Percentiles rank a stretch among this genome's conserved stretches.
These are phyloP conservation scores for Megacollybia platyphylla DNA, from an alignment of 1,284 basidiomycete genomes.

Conservation along the genomic window DNA sequence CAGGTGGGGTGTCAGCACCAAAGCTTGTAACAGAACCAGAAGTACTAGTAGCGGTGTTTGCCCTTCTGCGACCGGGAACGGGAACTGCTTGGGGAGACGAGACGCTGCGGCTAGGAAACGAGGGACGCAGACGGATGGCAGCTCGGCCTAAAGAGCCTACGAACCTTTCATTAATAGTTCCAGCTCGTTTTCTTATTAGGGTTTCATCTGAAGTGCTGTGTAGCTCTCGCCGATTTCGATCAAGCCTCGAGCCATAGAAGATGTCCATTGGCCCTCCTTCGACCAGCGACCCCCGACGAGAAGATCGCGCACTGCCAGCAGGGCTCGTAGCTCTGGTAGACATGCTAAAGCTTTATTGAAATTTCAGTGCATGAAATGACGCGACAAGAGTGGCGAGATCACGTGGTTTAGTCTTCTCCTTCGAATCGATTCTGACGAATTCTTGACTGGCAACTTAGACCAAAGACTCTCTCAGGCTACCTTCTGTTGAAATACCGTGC, in stretches of 20 bases:
- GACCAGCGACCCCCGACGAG: no score
- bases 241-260: neutral
- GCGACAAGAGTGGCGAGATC: no score
- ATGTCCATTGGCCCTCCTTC: neutral
- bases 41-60: neutral
- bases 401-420: no score
- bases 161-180: neutral
- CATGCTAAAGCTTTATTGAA: no score
- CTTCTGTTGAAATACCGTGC: no score
- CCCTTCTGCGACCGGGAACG: neutral
- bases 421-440: no score
- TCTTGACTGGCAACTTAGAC: no score
- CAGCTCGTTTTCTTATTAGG: neutral
- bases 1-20: constrained; percentile 6
- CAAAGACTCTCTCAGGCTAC: no score
- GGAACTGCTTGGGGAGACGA: neutral
- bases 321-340: no score
- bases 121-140: neutral
- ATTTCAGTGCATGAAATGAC: no score
- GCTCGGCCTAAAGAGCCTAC: neutral
- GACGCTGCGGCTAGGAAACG: neutral
- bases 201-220: neutral
- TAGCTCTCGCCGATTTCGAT: neutral
- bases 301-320: no score
- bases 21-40: neutral